Evolutionary conservation across 805 yeast species (phyloP).

Genomic region (Kodamaea restingae): DNA sequence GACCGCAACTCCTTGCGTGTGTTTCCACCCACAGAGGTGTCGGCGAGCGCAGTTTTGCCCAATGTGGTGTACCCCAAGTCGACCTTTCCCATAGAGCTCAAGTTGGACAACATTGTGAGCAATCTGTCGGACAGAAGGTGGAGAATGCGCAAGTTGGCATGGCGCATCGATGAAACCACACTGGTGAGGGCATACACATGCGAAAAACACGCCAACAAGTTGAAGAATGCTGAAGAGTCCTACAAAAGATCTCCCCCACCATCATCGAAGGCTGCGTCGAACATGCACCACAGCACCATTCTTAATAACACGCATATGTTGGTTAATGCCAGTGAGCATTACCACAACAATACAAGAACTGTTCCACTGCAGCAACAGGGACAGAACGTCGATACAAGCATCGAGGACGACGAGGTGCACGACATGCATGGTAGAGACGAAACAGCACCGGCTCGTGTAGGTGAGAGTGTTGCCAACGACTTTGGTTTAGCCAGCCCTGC

Average conservation of each 20-base stretch:
- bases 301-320: constrained; percentile 20
- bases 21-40: constrained; percentile 92
- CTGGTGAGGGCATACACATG: constrained; percentile 60
- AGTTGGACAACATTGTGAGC: constrained; percentile 63
- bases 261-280: constrained; percentile 11
- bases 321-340: constrained; percentile 9
- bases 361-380: constrained; percentile 5
- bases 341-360: constrained; percentile 6
- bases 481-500: constrained; percentile 11
- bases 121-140: constrained; percentile 62
- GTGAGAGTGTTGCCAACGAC: constrained; percentile 25
- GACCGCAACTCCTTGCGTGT: constrained; percentile 85
- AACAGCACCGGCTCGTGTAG: constrained; percentile 21
- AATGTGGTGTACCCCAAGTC: constrained; percentile 87
- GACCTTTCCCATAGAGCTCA: constrained; percentile 75
- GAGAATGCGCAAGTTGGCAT: constrained; percentile 85
- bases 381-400: constrained; percentile 8
- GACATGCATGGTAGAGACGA: constrained; percentile 12
- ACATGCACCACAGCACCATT: constrained; percentile 28
- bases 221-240: constrained; percentile 40
- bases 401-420: constrained; percentile 14
- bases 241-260: constrained; percentile 19
- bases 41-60: constrained; percentile 84
- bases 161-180: constrained; percentile 87
- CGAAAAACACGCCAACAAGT: constrained; percentile 49